Evolutionary conservation across 2,329 filamentous ascomycete genomes (phyloP).

Genomic region (Fusarium sp.): DNA sequence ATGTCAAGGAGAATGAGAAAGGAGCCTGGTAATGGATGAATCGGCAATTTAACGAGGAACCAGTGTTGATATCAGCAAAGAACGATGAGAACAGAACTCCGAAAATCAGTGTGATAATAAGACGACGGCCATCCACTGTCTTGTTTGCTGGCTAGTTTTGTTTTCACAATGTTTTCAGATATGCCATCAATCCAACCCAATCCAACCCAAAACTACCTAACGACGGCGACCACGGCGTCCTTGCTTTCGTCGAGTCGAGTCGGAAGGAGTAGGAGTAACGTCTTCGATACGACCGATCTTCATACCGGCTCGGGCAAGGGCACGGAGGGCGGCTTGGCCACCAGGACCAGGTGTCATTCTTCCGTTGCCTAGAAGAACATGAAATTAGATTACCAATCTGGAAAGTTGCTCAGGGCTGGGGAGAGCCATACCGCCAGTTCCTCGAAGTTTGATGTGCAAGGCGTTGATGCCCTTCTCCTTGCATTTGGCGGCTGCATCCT

Average conservation of each 20-base stretch:
- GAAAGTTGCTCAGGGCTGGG: background rate
- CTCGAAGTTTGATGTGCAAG: conserved; percentile 99
- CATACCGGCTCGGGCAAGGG: conserved; percentile 98
- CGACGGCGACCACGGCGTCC: conserved; percentile 99
- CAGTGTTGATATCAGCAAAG: background rate
- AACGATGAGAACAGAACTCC: background rate
- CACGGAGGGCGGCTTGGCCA: conserved; percentile 98
- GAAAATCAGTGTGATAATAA: background rate
- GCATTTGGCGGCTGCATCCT: conserved; percentile 92
- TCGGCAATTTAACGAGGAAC: background rate
- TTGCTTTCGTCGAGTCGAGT: conserved; percentile 99
- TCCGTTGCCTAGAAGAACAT: conserved; percentile 79
- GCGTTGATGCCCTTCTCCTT: conserved; percentile 83
- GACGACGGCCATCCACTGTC: background rate
- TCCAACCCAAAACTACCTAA: background rate
- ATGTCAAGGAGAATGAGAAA: too few relatives aligned
- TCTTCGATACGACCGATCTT: conserved; percentile 99
- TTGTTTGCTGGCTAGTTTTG: too few relatives aligned
- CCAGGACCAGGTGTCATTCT: conserved; percentile 99
- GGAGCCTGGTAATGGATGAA: too few relatives aligned
- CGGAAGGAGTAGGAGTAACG: conserved; percentile 98
- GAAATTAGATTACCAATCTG: conserved; percentile 8
- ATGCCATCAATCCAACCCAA: background rate
- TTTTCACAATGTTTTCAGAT: background rate
- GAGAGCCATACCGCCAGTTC: conserved; percentile 84